phyloP scores from a whole-genome alignment of 495 filamentous ascomycete genomes.

The Corynascus novoguineensis region DNA sequence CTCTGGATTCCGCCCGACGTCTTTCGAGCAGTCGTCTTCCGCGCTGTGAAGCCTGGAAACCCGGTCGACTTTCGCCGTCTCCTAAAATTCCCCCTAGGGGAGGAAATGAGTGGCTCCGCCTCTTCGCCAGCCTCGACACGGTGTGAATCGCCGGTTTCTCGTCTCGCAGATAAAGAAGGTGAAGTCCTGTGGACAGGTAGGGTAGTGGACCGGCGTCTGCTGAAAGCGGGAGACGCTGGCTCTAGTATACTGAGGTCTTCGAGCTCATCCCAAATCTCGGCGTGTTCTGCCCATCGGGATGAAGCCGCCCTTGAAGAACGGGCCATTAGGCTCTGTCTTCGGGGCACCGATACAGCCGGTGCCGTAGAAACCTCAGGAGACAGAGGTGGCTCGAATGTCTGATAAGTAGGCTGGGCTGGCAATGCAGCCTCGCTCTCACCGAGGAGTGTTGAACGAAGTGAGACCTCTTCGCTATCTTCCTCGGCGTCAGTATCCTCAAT shows the following conservation, averaged over 20 bases:
- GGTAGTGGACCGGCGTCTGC: conserved; percentile 35
- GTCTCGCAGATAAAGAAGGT: conserved; percentile 24
- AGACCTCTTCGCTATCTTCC: conserved; percentile 41
- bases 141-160: conserved; percentile 26
- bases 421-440: conserved; percentile 31
- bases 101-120: conserved; percentile 16
- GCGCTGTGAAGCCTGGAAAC: conserved; percentile 49
- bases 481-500: conserved; percentile 60
- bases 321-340: conserved; percentile 20
- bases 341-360: conserved; percentile 8
- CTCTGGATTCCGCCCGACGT: conserved; percentile 34
- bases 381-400: conserved; percentile 36
- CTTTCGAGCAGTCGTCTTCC: conserved; percentile 28
- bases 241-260: conserved; percentile 49
- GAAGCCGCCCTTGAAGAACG: conserved; percentile 33
- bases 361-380: conserved; percentile 9
- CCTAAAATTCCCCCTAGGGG: conserved; percentile 30
- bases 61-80: conserved; percentile 47
- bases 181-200: conserved; percentile 29
- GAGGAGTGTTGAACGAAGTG: conserved; percentile 35
- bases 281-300: conserved; percentile 48
- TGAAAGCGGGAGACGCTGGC: conserved; percentile 27
- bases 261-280: conserved; percentile 64
- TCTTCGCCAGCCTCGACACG: conserved; percentile 21
- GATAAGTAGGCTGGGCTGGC: conserved; percentile 35